phyloP scores from a whole-genome alignment of 2,329 filamentous ascomycete species.

The Penicillium sp. region DNA sequence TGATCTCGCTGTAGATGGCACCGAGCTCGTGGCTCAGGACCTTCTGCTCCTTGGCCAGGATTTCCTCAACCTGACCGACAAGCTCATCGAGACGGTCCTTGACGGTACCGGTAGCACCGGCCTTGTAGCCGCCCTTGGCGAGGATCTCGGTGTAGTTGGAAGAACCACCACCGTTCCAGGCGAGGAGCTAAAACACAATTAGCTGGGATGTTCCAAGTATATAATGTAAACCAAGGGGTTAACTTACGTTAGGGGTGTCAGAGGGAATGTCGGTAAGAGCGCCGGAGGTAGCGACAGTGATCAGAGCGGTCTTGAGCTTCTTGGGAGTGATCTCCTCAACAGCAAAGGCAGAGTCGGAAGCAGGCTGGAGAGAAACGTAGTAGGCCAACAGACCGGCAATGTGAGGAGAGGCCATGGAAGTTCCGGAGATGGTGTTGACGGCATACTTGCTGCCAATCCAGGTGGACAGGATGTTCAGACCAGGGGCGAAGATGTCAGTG shows the following conservation, averaged over 20 bases:
- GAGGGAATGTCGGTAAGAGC: conserved; percentile 80
- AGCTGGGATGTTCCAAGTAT: conserved; percentile 23
- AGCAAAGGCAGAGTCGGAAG: conserved; percentile 87
- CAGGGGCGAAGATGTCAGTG: conserved; percentile 98
- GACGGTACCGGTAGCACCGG: conserved; percentile 41
- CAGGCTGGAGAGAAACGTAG: conserved; percentile 93
- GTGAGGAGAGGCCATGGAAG: conserved; percentile 98
- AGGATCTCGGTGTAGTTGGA: conserved; percentile 89
- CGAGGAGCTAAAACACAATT: conserved; percentile 67
- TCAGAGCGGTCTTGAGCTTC: conserved; percentile 89
- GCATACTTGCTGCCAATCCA: conserved; percentile 98
- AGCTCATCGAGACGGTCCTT: conserved; percentile 49
- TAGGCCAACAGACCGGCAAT: conserved; percentile 96
- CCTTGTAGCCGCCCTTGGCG: conserved; percentile 72
- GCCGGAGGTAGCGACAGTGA: conserved; percentile 79
- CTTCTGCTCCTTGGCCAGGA: conserved; percentile 49
- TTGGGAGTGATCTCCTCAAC: conserved; percentile 88
- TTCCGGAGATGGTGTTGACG: conserved; percentile 98
- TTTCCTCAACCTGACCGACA: conserved; percentile 56
- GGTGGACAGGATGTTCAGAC: conserved; percentile 94
- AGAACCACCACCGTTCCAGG: conserved; percentile 97
- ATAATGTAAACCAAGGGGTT: not conserved
- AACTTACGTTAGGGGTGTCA: conserved; percentile 79
- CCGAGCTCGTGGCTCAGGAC: conserved; percentile 53
- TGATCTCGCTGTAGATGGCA: conserved; percentile 52